Base-by-base conservation (phyloP, 257 asterid species). In the Jacaranda mimosifolia region DNA sequence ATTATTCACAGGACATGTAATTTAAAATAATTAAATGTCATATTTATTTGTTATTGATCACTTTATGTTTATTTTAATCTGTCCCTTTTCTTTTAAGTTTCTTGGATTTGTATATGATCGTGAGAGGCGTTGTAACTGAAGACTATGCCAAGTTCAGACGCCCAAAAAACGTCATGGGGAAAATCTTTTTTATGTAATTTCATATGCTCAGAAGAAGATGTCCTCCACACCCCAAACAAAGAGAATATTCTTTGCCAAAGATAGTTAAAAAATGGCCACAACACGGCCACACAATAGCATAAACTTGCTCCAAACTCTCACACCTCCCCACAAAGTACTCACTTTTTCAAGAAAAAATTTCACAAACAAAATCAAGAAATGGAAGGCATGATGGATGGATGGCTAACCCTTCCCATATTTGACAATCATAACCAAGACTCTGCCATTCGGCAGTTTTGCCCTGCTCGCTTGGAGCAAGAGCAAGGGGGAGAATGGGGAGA, bases 361-460 rank as follows among this genome's bases (percentile, higher is more conserved):
- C 79, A 46, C 15, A 63, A 52, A 14, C 45, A 17, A 58, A 56
- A 13, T 35, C 42, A 9, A 5, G 36, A 57, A 38, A 67, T 81
- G 85, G 82, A 72, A 53, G 76, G 81, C 35, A 56, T 56, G 81
- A 83, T 79, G 64, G 81, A 60, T 10, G 75, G 80, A 68, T 80
- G 65, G 71, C 62, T 74, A 42, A 45, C 77, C n/a, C 51, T 58
- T 63, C 77, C 79, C 60, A 60, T 58, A 46, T 26, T 70, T 19
- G 84, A 81, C 38, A 66, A 45, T 62, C 66, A 75, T 78, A 56
- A 62, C 64, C 85, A 76, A 42, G 86, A 80, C 32, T 64, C 76
- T 11, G 86, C 92, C 77, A 90, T 90, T 56, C 84, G 92, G 6
- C 93, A 75, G 68, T 87, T 85, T 63, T 88, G 96, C 79, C 84